These are phyloP conservation scores for Tricholomella constricta DNA, from an alignment of 768 basidiomycete species.

Conservation along the genomic window DNA sequence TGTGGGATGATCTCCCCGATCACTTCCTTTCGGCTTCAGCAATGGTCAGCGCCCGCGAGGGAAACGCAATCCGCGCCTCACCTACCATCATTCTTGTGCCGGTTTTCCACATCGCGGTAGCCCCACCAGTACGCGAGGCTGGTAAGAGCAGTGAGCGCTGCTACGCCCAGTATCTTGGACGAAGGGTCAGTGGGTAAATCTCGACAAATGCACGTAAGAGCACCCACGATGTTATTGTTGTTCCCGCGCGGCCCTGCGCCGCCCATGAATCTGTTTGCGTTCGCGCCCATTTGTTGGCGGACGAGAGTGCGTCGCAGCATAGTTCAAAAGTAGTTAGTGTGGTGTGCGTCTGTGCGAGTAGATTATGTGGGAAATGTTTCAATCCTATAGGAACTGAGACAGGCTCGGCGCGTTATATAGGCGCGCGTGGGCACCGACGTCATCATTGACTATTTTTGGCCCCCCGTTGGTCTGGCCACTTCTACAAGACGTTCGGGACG, in stretches of 20 bases:
- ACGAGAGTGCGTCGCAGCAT: constrained; percentile 18
- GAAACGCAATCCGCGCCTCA: not conserved
- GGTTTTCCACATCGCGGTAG: constrained; percentile 23
- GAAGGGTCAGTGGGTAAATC: not conserved
- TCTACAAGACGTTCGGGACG: no score
- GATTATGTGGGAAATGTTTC: constrained; percentile 5
- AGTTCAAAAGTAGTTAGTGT: not conserved
- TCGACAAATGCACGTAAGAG: not conserved
- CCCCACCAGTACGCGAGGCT: constrained; percentile 22
- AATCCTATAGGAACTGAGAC: constrained; percentile 10
- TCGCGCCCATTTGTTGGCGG: constrained; percentile 12
- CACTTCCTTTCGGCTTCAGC: constrained; percentile 14
- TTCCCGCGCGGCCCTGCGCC: constrained; percentile 17
- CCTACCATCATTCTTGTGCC: constrained; percentile 24
- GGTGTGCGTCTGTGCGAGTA: not conserved
- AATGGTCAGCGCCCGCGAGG: constrained; percentile 7
- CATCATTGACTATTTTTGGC: constrained; percentile 1
- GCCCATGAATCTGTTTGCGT: constrained; percentile 20
- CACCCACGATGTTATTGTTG: constrained; percentile 20
- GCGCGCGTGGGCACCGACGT: constrained; percentile 9
- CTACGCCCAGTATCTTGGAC: constrained; percentile 16
- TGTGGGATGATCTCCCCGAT: constrained; percentile 20
- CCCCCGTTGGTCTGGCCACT: no score
- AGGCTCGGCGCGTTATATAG: constrained; percentile 8
- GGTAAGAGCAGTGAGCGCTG: constrained; percentile 18